Conservation (phyloP, 148 eudicot species). For the Drosera capensis region DNA sequence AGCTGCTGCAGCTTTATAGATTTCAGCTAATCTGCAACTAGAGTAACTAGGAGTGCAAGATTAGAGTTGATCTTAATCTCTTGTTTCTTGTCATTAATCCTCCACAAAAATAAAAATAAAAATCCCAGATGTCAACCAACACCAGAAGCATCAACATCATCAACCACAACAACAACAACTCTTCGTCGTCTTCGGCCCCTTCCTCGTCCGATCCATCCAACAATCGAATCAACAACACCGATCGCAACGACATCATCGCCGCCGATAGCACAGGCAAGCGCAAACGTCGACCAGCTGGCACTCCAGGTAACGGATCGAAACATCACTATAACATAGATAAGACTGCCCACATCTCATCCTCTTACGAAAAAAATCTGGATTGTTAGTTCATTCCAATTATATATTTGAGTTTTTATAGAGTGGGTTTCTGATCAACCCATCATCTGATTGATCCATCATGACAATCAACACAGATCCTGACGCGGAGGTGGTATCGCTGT, state of each 20-base stretch:
- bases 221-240: conserved; percentile 1
- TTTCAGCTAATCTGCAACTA: not conserved
- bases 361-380: too few species aligned
- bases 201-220: not conserved
- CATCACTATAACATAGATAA: too few species aligned
- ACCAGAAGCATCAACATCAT: not conserved
- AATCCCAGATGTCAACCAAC: not conserved
- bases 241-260: conserved; percentile 1
- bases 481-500: conserved; percentile 79
- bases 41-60: not conserved
- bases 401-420: not conserved
- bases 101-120: too few species aligned
- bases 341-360: not conserved
- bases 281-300: not conserved
- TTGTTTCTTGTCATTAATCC: not conserved
- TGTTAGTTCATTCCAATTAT: too few species aligned
- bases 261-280: too few species aligned
- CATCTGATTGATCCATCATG: not conserved
- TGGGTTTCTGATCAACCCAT: too few species aligned
- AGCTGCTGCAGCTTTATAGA: not conserved
- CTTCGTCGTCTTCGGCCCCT: not conserved
- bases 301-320: too few species aligned
- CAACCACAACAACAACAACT: not conserved
- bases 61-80: not conserved
- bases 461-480: conserved; percentile 77